Evolutionary conservation across 306 rosid genomes (phyloP).

Genomic region (Biancaea sappan): DNA sequence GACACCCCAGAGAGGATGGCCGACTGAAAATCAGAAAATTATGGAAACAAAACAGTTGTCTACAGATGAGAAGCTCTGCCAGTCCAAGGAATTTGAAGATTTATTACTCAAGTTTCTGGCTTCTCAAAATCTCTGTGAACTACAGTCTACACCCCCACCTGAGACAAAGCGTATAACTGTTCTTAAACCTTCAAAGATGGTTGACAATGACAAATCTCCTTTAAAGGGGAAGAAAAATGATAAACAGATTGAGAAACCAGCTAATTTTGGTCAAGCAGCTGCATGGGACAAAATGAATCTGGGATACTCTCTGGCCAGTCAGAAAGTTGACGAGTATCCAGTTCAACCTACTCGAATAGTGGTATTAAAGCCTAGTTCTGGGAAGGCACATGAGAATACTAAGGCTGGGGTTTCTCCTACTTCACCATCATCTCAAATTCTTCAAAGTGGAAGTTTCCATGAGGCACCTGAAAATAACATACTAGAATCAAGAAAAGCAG

Average conservation of each 20-base stretch:
- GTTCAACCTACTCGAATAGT: slow-evolving; percentile 84
- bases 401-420: slow-evolving; percentile 60
- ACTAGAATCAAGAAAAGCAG: slow-evolving; percentile 53
- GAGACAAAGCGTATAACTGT: slow-evolving; percentile 78
- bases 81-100: slow-evolving; percentile 78
- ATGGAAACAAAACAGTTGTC: slow-evolving; percentile 70
- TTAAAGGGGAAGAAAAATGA: slow-evolving; percentile 51
- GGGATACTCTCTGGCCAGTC: slow-evolving; percentile 45
- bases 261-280: slow-evolving; percentile 46
- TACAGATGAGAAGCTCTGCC: slow-evolving; percentile 64
- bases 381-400: slow-evolving; percentile 53
- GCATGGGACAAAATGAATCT: slow-evolving; percentile 51
- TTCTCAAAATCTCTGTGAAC: slow-evolving; percentile 61
- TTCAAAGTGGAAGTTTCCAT: slow-evolving; percentile 49
- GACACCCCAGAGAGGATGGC: slow-evolving; percentile 65
- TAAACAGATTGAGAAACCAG: slow-evolving; percentile 46
- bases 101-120: slow-evolving; percentile 68
- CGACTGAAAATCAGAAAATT: slow-evolving; percentile 61
- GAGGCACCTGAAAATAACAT: slow-evolving; percentile 55
- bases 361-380: slow-evolving; percentile 83
- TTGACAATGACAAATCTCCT: slow-evolving; percentile 47
- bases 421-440: slow-evolving; percentile 52
- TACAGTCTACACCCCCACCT: slow-evolving; percentile 53
- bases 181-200: slow-evolving; percentile 81
- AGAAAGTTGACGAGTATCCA: slow-evolving; percentile 61